Evolutionary conservation across 805 yeast genomes (phyloP), one percentile per base, ranked within the genome.

Genomic region (Kurtzmaniella cleridarum): DNA sequence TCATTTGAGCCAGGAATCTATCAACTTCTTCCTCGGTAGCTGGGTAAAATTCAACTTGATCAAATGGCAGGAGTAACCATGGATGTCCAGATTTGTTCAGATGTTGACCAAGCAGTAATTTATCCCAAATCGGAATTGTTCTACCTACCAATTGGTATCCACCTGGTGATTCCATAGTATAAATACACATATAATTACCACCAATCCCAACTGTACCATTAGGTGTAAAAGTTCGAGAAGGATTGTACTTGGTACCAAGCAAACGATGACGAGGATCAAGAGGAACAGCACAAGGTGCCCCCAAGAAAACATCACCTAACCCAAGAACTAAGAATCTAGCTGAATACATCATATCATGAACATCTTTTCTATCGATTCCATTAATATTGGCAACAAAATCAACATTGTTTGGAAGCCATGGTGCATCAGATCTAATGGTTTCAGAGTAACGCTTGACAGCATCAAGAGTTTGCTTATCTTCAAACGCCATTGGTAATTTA

Each of bases 271-370:
- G 81, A 42, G 98, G 98, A 60, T 93, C 98, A 50, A 91, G 76
- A 29, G 98, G 98, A 49, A 91, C 95, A 1, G 98, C 98, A 71
- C 97, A 90, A 23, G 98, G 98, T 3, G 98, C 96, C 35, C 98
- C 98, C 51, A 93, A 73, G 66, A 90, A 91, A 20, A 93, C 98
- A 63, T 93, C 98, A 57, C 98, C 98, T 38, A 91, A 77, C 40
- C 98, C 98, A 46, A 91, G 70, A 5, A 93, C 98, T 66, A 93
- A 70, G 72, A 84, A 93, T 56, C 90, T 75, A 4, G 98, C 98
- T 32, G 84, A 69, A 66, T 89, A 91, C 55, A 93, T 63, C 83
- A 91, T 81, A 50, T 87, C 86, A 45, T 81, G 73, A 39, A 93
- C 91, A 38, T 78, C 84, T 9, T 76, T 68, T 50, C 96, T 79